Percentiles rank a stretch among this genome's conserved stretches.
phyloP scores from a whole-genome alignment of 495 filamentous ascomycete species.

The Trichoderma parareesei region DNA sequence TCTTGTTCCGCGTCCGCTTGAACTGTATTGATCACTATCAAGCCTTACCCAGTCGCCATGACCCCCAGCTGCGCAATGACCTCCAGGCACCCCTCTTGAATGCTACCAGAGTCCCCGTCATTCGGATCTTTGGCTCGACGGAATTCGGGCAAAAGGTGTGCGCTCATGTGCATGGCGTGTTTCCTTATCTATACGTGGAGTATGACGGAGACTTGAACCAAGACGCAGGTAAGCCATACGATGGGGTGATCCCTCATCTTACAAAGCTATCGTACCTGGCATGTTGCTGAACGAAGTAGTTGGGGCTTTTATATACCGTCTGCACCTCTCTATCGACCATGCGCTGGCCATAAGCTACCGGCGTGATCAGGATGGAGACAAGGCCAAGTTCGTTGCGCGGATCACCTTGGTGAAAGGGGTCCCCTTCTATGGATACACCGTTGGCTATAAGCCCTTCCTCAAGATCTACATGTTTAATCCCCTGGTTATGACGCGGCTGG shows the following conservation, averaged over 20 bases:
- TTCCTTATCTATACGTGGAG: conserved; percentile 89
- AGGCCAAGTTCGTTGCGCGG: conserved; percentile 70
- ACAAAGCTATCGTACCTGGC: neutral
- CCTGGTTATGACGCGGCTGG: conserved; percentile 66
- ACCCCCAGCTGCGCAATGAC: conserved; percentile 64
- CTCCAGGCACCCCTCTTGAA: conserved; percentile 42
- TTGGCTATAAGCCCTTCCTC: conserved; percentile 84
- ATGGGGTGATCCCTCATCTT: neutral
- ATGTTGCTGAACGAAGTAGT: conserved; percentile 40
- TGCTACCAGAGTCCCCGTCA: conserved; percentile 70
- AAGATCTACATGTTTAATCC: conserved; percentile 94
- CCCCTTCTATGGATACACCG: conserved; percentile 91
- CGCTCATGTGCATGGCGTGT: conserved; percentile 90
- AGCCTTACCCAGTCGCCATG: conserved; percentile 64
- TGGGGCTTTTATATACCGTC: conserved; percentile 56
- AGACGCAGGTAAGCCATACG: conserved; percentile 49
- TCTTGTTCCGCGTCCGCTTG: conserved; percentile 74
- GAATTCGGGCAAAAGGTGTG: conserved; percentile 96
- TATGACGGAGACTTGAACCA: conserved; percentile 64
- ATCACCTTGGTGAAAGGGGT: conserved; percentile 88
- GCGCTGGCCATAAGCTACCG: conserved; percentile 76
- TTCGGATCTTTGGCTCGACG: conserved; percentile 87
- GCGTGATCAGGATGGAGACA: conserved; percentile 59
- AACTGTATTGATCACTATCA: conserved; percentile 96
- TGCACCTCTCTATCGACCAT: conserved; percentile 78